Evolutionary conservation across 176 grass and related monocot genomes (phyloP).

Genomic region (Zea luxurians): DNA sequence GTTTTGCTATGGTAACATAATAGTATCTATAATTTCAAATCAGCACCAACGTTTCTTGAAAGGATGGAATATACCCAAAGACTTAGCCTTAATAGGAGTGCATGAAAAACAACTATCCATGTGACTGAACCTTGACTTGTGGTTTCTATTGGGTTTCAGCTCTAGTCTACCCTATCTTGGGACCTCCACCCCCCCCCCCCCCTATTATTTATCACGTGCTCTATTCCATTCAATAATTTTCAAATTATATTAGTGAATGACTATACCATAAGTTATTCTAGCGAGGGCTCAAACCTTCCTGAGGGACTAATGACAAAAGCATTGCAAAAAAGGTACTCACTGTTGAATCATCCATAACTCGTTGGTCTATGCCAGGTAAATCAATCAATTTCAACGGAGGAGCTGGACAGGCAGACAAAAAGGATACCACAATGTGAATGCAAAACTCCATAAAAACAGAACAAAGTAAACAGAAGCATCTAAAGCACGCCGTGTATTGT

Average conservation of each 20-base stretch:
- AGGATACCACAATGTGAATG: constrained; percentile 11
- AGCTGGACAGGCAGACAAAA: constrained; percentile 51
- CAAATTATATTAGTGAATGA: not conserved
- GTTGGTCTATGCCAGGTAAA: constrained; percentile 95
- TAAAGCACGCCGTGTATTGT: not conserved
- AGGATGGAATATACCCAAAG: no score
- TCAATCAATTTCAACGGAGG: constrained; percentile 97
- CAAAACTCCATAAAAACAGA: not conserved
- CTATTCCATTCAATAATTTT: constrained; percentile 20
- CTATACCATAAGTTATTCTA: not conserved
- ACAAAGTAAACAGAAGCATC: constrained; percentile 4
- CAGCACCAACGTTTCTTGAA: no score
- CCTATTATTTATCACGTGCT: not conserved
- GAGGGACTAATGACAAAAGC: constrained; percentile 5
- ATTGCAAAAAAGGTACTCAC: constrained; percentile 46
- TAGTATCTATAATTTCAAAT: not conserved
- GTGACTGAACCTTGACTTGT: no score
- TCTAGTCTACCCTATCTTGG: no score
- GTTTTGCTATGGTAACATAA: not conserved
- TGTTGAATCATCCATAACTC: constrained; percentile 78
- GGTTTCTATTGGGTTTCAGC: no score
- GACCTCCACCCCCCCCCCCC: no score
- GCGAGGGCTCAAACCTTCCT: not conserved
- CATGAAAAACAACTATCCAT: no score
- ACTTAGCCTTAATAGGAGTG: no score